Percentiles rank a stretch among this genome's conserved stretches.
These are phyloP conservation scores for Pseudogymnoascus sp. DNA, from an alignment of 2,329 filamentous ascomycete species.

Conservation along the genomic window DNA sequence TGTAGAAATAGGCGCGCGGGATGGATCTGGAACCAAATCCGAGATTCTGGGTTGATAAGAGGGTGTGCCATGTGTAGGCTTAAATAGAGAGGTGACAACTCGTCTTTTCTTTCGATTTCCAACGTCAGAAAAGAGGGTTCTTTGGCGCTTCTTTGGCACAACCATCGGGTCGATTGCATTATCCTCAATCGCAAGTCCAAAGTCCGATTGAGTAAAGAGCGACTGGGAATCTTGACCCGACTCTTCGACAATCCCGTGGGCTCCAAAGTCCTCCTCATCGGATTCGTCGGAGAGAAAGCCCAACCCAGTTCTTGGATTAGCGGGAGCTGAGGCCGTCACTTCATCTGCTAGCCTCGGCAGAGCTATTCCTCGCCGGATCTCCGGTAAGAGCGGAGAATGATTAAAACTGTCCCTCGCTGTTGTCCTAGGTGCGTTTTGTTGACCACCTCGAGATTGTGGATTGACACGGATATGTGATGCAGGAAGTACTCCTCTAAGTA, in stretches of 20 bases:
- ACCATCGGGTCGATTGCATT: constrained; percentile 30
- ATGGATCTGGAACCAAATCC: constrained; percentile 19
- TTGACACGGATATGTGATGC: constrained; percentile 62
- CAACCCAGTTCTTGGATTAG: constrained; percentile 7
- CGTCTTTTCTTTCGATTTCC: constrained; percentile 19
- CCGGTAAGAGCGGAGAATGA: constrained; percentile 16
- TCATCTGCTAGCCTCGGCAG: constrained; percentile 18
- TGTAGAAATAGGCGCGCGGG: neutral
- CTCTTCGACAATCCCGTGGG: constrained; percentile 16
- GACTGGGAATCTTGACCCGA: constrained; percentile 11
- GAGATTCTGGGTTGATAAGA: constrained; percentile 25
- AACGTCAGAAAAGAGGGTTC: constrained; percentile 4
- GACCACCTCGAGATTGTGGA: constrained; percentile 34
- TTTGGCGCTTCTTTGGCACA: constrained; percentile 22
- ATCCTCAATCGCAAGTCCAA: constrained; percentile 26
- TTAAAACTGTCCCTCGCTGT: constrained; percentile 12
- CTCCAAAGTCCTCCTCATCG: constrained; percentile 17
- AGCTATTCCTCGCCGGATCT: constrained; percentile 26
- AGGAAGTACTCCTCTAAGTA: constrained; percentile 54
- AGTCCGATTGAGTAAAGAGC: constrained; percentile 18
- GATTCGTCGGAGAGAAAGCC: constrained; percentile 24
- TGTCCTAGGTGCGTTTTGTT: constrained; percentile 8
- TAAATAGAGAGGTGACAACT: constrained; percentile 13
- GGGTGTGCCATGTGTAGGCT: neutral
- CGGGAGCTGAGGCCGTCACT: neutral